Evolutionary conservation across 1,139 yeast species (phyloP).

Genomic region (Saccharomyces hybrid): DNA sequence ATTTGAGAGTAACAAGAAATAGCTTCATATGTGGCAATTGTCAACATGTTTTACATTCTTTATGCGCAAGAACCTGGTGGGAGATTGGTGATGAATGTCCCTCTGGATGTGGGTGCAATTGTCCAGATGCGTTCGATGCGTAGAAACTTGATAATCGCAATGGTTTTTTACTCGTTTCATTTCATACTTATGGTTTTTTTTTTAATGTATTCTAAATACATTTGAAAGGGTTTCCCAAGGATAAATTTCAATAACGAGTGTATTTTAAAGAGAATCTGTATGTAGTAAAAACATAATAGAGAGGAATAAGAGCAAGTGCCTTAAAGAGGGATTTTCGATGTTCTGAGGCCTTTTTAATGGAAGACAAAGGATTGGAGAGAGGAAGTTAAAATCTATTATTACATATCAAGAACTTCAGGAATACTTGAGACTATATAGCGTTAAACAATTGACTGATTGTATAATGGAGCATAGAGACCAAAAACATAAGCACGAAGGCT

Average conservation of each 20-base stretch:
- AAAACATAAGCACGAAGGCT: neutral
- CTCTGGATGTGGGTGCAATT: slow-evolving; percentile 83
- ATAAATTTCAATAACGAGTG: no score
- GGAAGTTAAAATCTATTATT: neutral
- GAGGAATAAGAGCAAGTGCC: no score
- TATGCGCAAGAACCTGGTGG: slow-evolving; percentile 86
- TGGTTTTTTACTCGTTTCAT: neutral
- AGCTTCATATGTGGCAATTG: slow-evolving; percentile 66
- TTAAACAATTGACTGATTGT: neutral
- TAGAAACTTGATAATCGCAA: neutral
- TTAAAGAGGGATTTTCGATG: no score
- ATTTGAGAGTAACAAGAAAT: slow-evolving; percentile 50
- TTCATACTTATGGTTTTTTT: no score
- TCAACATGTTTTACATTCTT: slow-evolving; percentile 70
- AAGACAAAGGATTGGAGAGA: neutral
- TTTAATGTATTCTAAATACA: no score
- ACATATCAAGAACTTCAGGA: neutral
- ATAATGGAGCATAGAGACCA: neutral
- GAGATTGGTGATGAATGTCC: slow-evolving; percentile 58
- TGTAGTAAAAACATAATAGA: no score
- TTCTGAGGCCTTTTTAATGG: neutral
- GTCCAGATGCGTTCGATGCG: slow-evolving; percentile 37
- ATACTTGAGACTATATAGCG: neutral
- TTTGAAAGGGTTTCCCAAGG: no score
- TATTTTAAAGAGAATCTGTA: neutral